These are phyloP conservation scores for Xylariaceae sp. DNA, from an alignment of 2,329 filamentous ascomycete species.

Conservation along the genomic window DNA sequence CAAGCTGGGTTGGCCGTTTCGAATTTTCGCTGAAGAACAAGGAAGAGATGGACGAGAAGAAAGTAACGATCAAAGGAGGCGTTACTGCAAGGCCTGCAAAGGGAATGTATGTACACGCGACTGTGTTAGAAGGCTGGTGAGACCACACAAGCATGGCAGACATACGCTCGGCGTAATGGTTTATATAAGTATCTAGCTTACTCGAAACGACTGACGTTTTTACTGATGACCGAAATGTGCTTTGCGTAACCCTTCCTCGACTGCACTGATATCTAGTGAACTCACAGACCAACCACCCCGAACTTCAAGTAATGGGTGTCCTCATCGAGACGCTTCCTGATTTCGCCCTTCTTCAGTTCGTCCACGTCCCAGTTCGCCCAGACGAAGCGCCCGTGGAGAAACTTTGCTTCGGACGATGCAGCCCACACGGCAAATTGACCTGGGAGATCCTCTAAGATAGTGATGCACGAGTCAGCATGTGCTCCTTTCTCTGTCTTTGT, in stretches of 20 bases:
- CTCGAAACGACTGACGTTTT: too few species aligned
- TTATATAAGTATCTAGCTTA: too few species aligned
- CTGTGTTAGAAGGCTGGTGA: slow-evolving; percentile 63
- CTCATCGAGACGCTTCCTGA: slow-evolving; percentile 22
- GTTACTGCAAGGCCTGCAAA: slow-evolving; percentile 70
- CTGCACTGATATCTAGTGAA: neutral
- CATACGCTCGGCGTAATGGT: too few species aligned
- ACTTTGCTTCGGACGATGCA: slow-evolving; percentile 32
- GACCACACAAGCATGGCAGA: neutral
- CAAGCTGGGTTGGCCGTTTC: slow-evolving; percentile 72
- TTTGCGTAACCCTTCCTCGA: neutral
- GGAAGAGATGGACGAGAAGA: slow-evolving; percentile 61
- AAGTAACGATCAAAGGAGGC: slow-evolving; percentile 62
- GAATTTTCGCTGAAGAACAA: slow-evolving; percentile 54
- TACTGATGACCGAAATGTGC: too few species aligned
- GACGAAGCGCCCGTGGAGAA: slow-evolving; percentile 33
- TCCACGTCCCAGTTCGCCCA: slow-evolving; percentile 38
- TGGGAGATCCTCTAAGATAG: slow-evolving; percentile 23
- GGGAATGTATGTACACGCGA: slow-evolving; percentile 67
- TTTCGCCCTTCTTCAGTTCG: slow-evolving; percentile 27
- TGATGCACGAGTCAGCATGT: too few species aligned
- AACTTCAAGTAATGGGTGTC: slow-evolving; percentile 18
- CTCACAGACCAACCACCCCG: slow-evolving; percentile 16
- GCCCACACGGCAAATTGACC: slow-evolving; percentile 35
- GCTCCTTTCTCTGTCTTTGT: too few species aligned